phyloP scores from a whole-genome alignment of 2,329 filamentous ascomycete genomes.

The Periconia sp. region DNA sequence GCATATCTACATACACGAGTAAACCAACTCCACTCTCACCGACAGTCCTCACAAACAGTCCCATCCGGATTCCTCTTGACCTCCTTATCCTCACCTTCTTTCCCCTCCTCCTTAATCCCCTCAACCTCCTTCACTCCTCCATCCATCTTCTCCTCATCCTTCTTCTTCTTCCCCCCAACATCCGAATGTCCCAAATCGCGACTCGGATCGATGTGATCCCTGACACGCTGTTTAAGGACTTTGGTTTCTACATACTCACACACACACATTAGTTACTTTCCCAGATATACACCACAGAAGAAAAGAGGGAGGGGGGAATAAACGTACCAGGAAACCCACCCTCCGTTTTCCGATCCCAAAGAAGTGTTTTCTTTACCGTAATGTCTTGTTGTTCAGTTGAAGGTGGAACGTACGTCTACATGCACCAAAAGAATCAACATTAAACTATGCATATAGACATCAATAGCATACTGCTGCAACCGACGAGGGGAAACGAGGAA shows the following conservation, averaged over 20 bases:
- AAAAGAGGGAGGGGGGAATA: not conserved
- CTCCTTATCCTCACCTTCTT: not conserved
- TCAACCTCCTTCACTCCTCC: slow-evolving; percentile 15
- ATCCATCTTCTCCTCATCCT: not conserved
- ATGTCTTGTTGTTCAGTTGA: slow-evolving; percentile 6
- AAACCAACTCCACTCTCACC: slow-evolving; percentile 10
- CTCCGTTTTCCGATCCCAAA: slow-evolving; percentile 88
- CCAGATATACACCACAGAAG: slow-evolving; percentile 2
- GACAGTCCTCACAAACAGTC: slow-evolving; percentile 42
- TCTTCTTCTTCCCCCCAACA: slow-evolving; percentile 41
- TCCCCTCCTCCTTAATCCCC: slow-evolving; percentile 8
- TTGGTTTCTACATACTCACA: slow-evolving; percentile 67
- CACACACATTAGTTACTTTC: not conserved
- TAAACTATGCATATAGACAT: too few relatives aligned
- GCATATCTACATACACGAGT: too few relatives aligned
- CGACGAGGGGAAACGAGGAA: not conserved
- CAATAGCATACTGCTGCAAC: too few relatives aligned
- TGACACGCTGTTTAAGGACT: slow-evolving; percentile 79
- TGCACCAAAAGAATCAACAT: not conserved
- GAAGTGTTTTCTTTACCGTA: slow-evolving; percentile 53
- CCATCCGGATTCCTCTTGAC: slow-evolving; percentile 39
- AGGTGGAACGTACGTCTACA: slow-evolving; percentile 28
- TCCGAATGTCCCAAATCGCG: slow-evolving; percentile 75
- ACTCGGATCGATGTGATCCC: slow-evolving; percentile 78
- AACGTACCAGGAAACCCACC: slow-evolving; percentile 77